Evolutionary conservation across 208 protist species (phyloP).

Genomic region (Trypanosoma theileri): DNA sequence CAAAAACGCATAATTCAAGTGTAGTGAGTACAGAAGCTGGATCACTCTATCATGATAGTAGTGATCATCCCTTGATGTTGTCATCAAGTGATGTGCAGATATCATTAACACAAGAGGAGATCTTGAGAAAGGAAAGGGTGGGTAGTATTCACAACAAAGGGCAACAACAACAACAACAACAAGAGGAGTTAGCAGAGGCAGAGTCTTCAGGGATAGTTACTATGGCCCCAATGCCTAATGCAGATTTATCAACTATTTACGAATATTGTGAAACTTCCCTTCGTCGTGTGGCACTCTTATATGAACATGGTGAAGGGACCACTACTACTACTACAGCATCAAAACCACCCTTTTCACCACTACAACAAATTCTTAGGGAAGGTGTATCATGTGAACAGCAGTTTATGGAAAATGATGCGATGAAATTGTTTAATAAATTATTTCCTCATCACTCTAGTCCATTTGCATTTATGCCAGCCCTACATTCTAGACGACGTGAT

Average conservation of each 20-base stretch:
- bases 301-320: not conserved
- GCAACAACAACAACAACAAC: not conserved
- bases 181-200: not conserved
- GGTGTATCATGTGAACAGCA: not conserved
- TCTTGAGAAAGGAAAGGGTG: too few relatives aligned
- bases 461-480: conserved; percentile 2
- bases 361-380: not conserved
- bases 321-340: not conserved
- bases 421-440: not conserved
- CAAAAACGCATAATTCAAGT: too few relatives aligned
- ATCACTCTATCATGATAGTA: too few relatives aligned
- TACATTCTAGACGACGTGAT: not conserved
- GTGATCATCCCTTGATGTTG: too few relatives aligned
- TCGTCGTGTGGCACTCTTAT: not conserved
- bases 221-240: conserved; percentile 2
- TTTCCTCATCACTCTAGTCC: not conserved
- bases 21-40: too few relatives aligned
- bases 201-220: not conserved
- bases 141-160: not conserved
- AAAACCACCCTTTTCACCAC: not conserved
- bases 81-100: too few relatives aligned
- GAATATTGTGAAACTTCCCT: not conserved
- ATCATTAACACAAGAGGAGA: too few relatives aligned
- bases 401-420: not conserved
- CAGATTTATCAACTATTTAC: not conserved